A percentile compares a stretch with the other conserved stretches of the same genome.
phyloP scores from a whole-genome alignment of 139 green algal species.

The Chlorella vulgaris region DNA sequence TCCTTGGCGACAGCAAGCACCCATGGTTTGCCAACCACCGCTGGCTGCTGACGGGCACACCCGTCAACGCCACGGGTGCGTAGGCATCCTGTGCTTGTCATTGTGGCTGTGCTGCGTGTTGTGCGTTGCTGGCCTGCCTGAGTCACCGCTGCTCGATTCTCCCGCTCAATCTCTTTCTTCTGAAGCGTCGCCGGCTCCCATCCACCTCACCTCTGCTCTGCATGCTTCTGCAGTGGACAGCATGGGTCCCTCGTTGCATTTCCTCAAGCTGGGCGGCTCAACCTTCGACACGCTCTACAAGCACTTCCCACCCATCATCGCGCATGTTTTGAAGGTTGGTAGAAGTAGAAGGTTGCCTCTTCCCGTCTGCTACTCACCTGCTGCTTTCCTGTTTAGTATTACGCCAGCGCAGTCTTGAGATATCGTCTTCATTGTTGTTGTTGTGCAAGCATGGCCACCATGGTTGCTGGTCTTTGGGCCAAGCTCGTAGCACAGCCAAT shows the following conservation, averaged over 20 bases:
- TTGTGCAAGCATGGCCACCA: no score
- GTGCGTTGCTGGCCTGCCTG: neutral
- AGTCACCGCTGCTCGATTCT: neutral
- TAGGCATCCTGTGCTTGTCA: neutral
- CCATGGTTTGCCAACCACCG: conserved; percentile 18
- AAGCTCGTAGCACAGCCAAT: no score
- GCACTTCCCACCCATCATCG: conserved; percentile 17
- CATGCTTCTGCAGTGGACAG: conserved; percentile 32
- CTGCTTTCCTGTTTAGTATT: no score
- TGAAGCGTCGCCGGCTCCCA: neutral
- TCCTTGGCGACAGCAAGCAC: conserved; percentile 16
- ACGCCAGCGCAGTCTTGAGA: no score
- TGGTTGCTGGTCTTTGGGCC: neutral
- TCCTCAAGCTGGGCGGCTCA: conserved; percentile 35
- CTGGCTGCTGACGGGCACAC: conserved; percentile 43
- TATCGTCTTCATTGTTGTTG: no score
- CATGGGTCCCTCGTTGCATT: conserved; percentile 27
- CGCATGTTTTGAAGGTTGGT: conserved; percentile 17
- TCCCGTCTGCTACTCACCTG: no score
- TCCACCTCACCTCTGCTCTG: neutral
- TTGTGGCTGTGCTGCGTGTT: neutral
- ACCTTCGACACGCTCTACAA: conserved; percentile 10
- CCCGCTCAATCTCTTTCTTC: neutral
- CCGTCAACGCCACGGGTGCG: conserved; percentile 18
- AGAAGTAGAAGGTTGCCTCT: no score